Evolutionary conservation across 1,139 yeast species (phyloP), one percentile per base, ranked within the genome.

Genomic region (Meyerozyma smithsonii): DNA sequence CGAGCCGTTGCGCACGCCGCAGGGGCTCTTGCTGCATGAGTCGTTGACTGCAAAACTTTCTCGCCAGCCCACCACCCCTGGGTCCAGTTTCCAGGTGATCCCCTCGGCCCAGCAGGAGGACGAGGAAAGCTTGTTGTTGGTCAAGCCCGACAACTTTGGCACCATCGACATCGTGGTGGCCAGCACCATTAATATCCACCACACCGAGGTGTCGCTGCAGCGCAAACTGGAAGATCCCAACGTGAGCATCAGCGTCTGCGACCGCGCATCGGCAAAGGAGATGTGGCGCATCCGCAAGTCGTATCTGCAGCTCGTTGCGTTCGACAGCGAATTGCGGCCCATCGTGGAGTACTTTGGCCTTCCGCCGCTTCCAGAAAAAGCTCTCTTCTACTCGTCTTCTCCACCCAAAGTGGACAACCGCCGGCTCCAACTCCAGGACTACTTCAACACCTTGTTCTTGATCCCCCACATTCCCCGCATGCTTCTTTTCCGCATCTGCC

Each of bases 241-340:
- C 17, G 71, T 82, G n/a, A 69, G 85, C 1, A 65, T 87, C 36
- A 73, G 81, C 2, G 74, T 83, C 4, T 64, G 71, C 24, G 92
- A 85, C 52, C 67, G 79, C 23, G 76, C 66, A 8, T 62, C 81
- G 1, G 69, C 65, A 23, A 80, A 80, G 49, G 87, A 81, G 52
- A 74, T 84, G 72, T 87, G 94, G 85, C 72, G 80, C 47, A 73
- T 84, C 39, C 63, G 80, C 21, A 87, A 88, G 52, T 66, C 80
- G 3, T 70, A 75, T 41, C 62, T 72, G 1, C 83, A 82, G 49
- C 59, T 87, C 20, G 47, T 62, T 6, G 68, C 70, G 11, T 69
- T 87, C 41, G 90, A 85, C 56, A 60, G 63, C 21, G 75, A 72
- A 38, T 63, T 84, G 6, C 63, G 85, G 41, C 72, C 78, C 4